Base-by-base conservation (phyloP, 441 rosid genomes). In the Rhodomyrtus psidioides region DNA sequence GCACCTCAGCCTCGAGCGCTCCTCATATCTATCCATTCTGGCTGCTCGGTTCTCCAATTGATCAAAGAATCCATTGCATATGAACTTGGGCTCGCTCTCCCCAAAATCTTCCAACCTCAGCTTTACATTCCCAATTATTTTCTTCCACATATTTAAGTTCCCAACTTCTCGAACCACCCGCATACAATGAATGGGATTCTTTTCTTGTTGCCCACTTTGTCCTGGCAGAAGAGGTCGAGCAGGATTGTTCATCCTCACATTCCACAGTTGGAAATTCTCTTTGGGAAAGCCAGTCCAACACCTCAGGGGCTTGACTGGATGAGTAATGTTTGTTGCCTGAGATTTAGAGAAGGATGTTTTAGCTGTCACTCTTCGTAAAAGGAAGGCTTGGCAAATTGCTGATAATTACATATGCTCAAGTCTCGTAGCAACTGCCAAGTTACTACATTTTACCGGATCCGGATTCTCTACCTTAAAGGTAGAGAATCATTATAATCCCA, bases 121-220 rank as follows among this genome's bases (percentile, higher is more conserved):
- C n/a, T 89, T 93, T 7, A 83, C 88, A 57, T 88, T 85, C 60
- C 86, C 55, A 49, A 93, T 83, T 87, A 93, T n/a, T 86, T 84
- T 88, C 90, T 62, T 86, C 94, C 86, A 94, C 85, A 84, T 94
- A 96, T 82, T 88, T 91, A 0, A 92, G 85, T 90, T 95, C 96
- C 97, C 96, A 93, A 55, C 88, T 88, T 84, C 83, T 59, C 17
- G 89, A 82, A 82, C 57, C 46, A 28, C 28, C 81, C 87, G 91
- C 57, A 70, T 90, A 15, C 53, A 86, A 65, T 89, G 92, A 70
- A 86, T 23, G 34, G 56, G 82, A 83, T 70, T 70, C 82, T 85
- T 92, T 54, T 76, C 39, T 65, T 8, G 58, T 57, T 28, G 85
- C 44, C 57, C 74, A 82, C 83, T 87, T 84, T 79, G 84, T 85